A percentile compares a stretch with the other conserved stretches of the same genome.
Conservation (phyloP, 73 alveolate species). For the Tetrahymena borealis region DNA sequence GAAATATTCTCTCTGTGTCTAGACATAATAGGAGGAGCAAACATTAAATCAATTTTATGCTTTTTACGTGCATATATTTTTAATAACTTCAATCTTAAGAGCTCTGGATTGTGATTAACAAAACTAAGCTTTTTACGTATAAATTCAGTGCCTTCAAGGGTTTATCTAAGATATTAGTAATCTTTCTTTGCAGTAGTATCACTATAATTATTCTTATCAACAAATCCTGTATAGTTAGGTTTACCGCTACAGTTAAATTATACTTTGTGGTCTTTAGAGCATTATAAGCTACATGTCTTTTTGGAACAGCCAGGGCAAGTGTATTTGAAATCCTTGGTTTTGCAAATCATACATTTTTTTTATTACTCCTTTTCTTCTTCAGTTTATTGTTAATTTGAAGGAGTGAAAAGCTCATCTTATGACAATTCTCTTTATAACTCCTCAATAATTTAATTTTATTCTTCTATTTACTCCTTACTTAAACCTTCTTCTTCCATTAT, state of each 20-base stretch:
- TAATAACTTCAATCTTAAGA: neutral
- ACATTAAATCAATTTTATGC: neutral
- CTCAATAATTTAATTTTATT: neutral
- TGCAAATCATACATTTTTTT: neutral
- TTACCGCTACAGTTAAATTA: neutral
- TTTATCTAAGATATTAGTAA: neutral
- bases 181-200: neutral
- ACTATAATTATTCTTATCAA: neutral
- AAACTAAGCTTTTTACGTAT: neutral
- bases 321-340: neutral
- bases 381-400: neutral
- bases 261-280: neutral
- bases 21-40: neutral
- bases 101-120: neutral
- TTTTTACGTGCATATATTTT: neutral
- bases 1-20: neutral
- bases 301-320: neutral
- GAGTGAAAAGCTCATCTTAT: neutral
- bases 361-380: neutral
- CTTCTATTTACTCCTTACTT: neutral
- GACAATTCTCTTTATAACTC: neutral
- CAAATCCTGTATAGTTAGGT: neutral
- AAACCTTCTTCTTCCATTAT: neutral
- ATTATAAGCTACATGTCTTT: neutral
- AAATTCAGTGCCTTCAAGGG: neutral